Conservation (phyloP, 2,329 filamentous ascomycete genomes). For the Biscogniauxia sp. region DNA sequence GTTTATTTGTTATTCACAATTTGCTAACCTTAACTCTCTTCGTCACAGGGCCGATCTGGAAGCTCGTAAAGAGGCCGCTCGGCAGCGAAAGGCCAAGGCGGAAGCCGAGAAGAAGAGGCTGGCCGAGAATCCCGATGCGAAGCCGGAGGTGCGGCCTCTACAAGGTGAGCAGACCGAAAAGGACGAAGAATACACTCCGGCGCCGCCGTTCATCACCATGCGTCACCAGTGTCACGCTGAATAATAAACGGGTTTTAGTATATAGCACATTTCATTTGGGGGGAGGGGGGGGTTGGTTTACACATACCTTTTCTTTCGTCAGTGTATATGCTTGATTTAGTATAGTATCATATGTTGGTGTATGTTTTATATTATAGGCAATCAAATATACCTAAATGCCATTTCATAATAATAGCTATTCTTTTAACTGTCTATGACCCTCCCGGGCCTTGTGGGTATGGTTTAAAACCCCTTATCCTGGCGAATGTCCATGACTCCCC, state of each 20-base stretch:
- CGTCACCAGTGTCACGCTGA: conserved; percentile 1
- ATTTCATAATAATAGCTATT: no score
- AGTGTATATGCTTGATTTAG: background rate
- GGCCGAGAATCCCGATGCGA: background rate
- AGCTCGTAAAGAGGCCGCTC: background rate
- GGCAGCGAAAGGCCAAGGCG: background rate
- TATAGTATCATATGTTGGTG: no score
- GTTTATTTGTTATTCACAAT: background rate
- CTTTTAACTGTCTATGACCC: no score
- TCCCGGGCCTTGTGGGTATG: no score
- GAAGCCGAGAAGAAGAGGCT: conserved; percentile 1
- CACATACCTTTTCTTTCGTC: background rate
- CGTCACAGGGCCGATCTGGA: background rate
- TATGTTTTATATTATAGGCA: no score
- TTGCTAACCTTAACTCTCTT: background rate
- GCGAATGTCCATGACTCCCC: no score
- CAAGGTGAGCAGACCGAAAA: background rate
- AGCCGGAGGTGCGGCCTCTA: background rate
- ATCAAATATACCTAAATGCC: no score
- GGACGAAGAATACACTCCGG: background rate
- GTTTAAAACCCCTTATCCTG: no score
- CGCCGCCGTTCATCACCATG: conserved; percentile 2
- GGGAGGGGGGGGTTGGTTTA: no score
- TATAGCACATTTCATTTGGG: background rate
- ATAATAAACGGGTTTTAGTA: background rate